Conservation (phyloP, 495 filamentous ascomycete species). For the Bathelium albidoporum region DNA sequence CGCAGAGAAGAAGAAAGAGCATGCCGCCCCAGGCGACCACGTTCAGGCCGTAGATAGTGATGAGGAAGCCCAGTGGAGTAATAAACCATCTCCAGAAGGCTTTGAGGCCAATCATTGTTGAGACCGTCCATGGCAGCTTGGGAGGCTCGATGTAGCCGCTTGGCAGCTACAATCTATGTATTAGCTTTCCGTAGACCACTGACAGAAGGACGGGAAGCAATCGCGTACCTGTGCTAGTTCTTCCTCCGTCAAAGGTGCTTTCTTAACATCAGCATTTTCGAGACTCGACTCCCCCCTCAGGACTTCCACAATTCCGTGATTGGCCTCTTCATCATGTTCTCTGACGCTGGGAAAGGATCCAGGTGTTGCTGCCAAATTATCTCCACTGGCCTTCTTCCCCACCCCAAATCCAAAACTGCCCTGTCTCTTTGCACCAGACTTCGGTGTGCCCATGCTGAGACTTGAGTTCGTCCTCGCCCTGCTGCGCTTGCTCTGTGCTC, state of each 20-base stretch:
- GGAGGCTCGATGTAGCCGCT: constrained; percentile 59
- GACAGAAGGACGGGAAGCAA: constrained; percentile 16
- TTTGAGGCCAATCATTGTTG: constrained; percentile 44
- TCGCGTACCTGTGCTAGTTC: background rate
- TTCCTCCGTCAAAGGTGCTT: constrained; percentile 17
- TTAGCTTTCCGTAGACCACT: background rate
- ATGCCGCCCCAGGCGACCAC: constrained; percentile 84
- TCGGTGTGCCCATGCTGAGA: background rate
- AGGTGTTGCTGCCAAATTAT: background rate
- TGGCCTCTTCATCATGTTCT: constrained; percentile 15
- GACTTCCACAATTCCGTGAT: constrained; percentile 4
- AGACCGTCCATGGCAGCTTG: constrained; percentile 46
- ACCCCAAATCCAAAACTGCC: background rate
- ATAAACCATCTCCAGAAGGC: constrained; percentile 47
- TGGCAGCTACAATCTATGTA: background rate
- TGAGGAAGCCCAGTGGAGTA: constrained; percentile 62
- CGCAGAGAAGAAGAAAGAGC: constrained; percentile 73
- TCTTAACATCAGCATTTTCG: background rate
- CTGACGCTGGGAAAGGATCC: constrained; percentile 21
- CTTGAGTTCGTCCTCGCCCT: constrained; percentile 17
- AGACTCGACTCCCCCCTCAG: background rate
- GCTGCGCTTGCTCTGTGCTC: constrained; percentile 18
- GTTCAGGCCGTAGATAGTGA: constrained; percentile 69
- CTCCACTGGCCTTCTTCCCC: constrained; percentile 1
- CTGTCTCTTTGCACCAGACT: background rate